A percentile compares a stretch with the other conserved stretches of the same genome.
phyloP scores from a whole-genome alignment of 225 moss, liverwort and hornwort genomes.

The Thuidium tamariscinum region DNA sequence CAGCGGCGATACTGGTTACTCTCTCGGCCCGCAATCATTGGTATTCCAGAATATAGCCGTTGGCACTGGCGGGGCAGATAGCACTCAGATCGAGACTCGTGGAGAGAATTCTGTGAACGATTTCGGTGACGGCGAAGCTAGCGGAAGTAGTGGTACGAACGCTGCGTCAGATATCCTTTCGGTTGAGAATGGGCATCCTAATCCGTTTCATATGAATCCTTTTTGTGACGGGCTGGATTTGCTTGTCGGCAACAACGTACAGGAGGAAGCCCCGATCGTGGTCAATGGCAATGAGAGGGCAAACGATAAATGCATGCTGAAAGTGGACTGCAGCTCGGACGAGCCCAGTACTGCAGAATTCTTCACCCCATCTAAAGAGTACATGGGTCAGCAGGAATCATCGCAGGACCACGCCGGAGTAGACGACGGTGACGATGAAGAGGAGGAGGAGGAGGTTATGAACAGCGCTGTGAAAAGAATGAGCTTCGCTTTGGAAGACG shows the following conservation, averaged over 20 bases:
- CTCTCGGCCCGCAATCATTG: conserved; percentile 28
- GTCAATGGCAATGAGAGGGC: background rate
- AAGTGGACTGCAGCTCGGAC: conserved; percentile 2
- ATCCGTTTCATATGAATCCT: conserved; percentile 9
- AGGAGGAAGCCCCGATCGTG: background rate
- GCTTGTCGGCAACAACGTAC: background rate
- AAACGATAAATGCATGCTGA: background rate
- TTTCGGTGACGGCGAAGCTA: background rate
- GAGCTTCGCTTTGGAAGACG: conserved; percentile 38
- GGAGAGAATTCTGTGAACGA: background rate
- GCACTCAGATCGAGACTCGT: background rate
- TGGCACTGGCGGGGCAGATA: background rate
- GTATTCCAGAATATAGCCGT: conserved; percentile 10
- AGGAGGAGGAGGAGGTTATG: conserved; percentile 2
- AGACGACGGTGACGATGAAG: background rate
- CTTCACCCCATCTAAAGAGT: conserved; percentile 11
- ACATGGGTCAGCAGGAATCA: background rate
- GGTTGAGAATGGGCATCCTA: background rate
- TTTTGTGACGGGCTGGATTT: conserved; percentile 3
- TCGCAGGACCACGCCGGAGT: background rate
- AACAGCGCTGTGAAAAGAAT: conserved; percentile 34
- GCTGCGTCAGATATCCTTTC: background rate
- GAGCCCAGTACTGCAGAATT: background rate
- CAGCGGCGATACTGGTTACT: background rate
- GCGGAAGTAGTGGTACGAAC: background rate